phyloP scores from a whole-genome alignment of 1,139 yeast genomes.

The Pichia sp. region DNA sequence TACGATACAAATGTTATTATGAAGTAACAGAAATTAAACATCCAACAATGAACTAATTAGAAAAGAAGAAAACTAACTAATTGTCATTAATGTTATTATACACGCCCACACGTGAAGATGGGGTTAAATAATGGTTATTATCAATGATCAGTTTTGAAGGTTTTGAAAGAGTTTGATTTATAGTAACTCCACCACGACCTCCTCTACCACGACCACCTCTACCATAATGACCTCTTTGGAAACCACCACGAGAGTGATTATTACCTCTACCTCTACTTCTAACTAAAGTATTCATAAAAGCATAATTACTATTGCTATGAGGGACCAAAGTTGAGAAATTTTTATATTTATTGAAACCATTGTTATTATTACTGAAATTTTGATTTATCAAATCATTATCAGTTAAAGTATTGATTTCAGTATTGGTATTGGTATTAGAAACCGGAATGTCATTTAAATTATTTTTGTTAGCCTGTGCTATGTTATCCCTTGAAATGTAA shows the following conservation, averaged over 20 bases:
- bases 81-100: slow-evolving; percentile 4
- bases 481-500: neutral
- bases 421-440: neutral
- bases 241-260: neutral
- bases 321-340: neutral
- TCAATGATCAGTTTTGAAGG: slow-evolving; percentile 10
- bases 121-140: slow-evolving; percentile 12
- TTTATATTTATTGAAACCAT: slow-evolving; percentile 1
- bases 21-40: too few species aligned
- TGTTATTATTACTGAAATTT: neutral
- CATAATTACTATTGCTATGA: slow-evolving; percentile 1
- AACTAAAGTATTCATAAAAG: slow-evolving; percentile 15
- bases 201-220: slow-evolving; percentile 19
- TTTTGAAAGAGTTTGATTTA: neutral
- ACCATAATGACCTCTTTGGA: too few species aligned
- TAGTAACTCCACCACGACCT: slow-evolving; percentile 1
- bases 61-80: too few species aligned
- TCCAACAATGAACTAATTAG: too few species aligned
- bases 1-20: too few species aligned
- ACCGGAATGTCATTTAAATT: neutral
- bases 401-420: neutral
- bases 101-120: slow-evolving; percentile 14
- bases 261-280: slow-evolving; percentile 5
- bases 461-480: neutral
- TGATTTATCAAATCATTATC: neutral